Base-by-base conservation (phyloP, 1,284 basidiomycete species). In the Ceratobasidium papillatum region DNA sequence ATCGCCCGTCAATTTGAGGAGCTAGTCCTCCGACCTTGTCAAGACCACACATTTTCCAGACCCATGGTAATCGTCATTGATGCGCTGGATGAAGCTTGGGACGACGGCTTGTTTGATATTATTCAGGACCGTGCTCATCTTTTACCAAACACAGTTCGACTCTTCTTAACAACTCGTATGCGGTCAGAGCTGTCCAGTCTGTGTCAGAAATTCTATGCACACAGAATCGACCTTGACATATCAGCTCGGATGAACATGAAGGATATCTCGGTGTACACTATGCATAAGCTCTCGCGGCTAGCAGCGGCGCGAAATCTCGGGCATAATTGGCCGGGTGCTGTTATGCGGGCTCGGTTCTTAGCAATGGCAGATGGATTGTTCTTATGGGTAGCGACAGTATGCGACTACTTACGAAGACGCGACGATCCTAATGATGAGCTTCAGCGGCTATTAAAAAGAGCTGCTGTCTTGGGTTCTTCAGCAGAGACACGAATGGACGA, bases 401-500 rank as follows among this genome's bases (percentile, higher is more conserved):
- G n/a, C n/a, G n/a, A n/a, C n/a, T 78, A 78, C 61, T 52, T 80
- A 1, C 22, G 30, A 17, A 25, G 14, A 8, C 41, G 65, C 9
- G 22, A 52, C 5, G 30, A 74, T 62, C 79, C 78, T 12, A 74
- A 73, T 22, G 74, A 66, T 51, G 76, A 77, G 52, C 75, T 79
- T 19, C 25, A 69, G 22, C n/a, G 32, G 17, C 56, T 77, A 36
- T 36, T 78, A 3, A 45, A 34, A 1, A 52, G 52, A 22, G 22
- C 36, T 32, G 25, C 19, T 41, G 49, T 65, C 4, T 59, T 62
- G 38, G 12, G 3, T 5, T 11, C 11, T 12, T 64, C 62, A 2
- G 66, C 78, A 3, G 75, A 77, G 38, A 27, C 54, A 32, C 78
- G 78, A 65, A 78, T 80, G 78, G 76, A 79, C 45, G 51, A 75